A percentile compares a stretch with the other conserved stretches of the same genome.
These are phyloP conservation scores for Clathrus columnatus DNA, from an alignment of 768 basidiomycete species.

Conservation along the genomic window DNA sequence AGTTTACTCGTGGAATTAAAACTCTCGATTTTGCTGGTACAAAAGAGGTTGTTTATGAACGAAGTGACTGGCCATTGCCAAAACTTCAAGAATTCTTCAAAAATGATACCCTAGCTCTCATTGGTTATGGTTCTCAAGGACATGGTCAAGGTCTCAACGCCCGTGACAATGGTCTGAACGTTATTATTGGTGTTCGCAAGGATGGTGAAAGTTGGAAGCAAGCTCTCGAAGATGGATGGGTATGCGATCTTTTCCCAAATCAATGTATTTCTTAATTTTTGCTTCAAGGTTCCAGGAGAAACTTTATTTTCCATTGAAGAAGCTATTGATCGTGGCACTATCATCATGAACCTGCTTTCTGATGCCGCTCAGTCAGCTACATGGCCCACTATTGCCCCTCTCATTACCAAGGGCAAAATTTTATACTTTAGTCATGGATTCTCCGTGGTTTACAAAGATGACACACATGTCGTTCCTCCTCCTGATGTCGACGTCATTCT, in stretches of 20 bases:
- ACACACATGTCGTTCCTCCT: conserved; percentile 90
- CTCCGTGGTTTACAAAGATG: conserved; percentile 96
- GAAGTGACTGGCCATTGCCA: conserved; percentile 93
- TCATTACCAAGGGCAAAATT: conserved; percentile 99
- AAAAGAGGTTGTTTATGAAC: conserved; percentile 90
- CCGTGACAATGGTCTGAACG: conserved; percentile 97
- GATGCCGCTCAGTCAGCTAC: conserved; percentile 99
- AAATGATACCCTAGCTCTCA: conserved; percentile 97
- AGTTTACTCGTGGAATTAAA: conserved; percentile 74
- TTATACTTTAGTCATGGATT: conserved; percentile 99
- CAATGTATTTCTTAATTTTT: conserved; percentile 1
- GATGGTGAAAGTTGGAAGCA: conserved; percentile 95
- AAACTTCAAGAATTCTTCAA: conserved; percentile 99
- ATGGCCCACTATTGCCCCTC: conserved; percentile 80
- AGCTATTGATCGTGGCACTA: conserved; percentile 89
- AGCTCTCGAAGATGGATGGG: conserved; percentile 94
- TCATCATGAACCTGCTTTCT: conserved; percentile 99
- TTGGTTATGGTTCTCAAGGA: conserved; percentile 97
- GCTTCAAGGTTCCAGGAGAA: conserved; percentile 77
- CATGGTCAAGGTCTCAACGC: conserved; percentile 99
- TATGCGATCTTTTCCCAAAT: conserved; percentile 25
- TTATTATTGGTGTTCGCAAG: conserved; percentile 97
- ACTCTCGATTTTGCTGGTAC: conserved; percentile 95
- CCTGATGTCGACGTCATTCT: conserved; percentile 96
- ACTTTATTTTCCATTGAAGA: conserved; percentile 98